Evolutionary conservation across 2,329 filamentous ascomycete genomes (phyloP).

Genomic region (Akanthomyces muscarius): DNA sequence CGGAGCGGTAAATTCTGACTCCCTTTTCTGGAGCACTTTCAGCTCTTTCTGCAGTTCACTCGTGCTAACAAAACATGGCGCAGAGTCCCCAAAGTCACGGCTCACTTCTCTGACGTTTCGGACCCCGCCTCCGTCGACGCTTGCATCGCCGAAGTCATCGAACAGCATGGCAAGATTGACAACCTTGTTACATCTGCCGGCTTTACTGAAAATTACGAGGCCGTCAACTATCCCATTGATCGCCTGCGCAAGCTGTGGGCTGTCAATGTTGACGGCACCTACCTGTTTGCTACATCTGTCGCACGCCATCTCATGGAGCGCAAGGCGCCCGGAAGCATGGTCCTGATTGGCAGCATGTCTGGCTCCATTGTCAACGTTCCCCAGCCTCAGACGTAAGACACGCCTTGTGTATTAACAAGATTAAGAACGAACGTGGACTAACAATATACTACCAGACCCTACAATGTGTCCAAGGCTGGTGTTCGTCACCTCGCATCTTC

Average conservation of each 20-base stretch:
- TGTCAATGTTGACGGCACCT: constrained; percentile 90
- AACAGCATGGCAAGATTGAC: constrained; percentile 74
- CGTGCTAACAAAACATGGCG: not conserved
- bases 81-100: constrained; percentile 76
- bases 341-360: constrained; percentile 95
- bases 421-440: constrained; percentile 12
- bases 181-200: constrained; percentile 93
- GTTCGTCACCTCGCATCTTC: constrained; percentile 84
- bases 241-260: constrained; percentile 90
- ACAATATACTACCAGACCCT: constrained; percentile 51
- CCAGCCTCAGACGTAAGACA: constrained; percentile 72
- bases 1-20: constrained; percentile 52
- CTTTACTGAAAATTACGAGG: constrained; percentile 94
- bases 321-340: constrained; percentile 75
- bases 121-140: constrained; percentile 72
- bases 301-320: constrained; percentile 86
- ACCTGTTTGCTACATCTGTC: constrained; percentile 78
- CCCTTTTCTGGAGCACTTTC: not conserved
- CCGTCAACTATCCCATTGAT: constrained; percentile 84
- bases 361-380: constrained; percentile 92
- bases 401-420: not conserved
- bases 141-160: constrained; percentile 59
- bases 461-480: constrained; percentile 90
- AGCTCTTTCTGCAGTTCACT: not conserved
- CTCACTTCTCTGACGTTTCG: constrained; percentile 85